Percentiles rank a stretch among this genome's conserved stretches.
Evolutionary conservation across 768 basidiomycete species (phyloP).

Genomic region (Termitomyces sp.): DNA sequence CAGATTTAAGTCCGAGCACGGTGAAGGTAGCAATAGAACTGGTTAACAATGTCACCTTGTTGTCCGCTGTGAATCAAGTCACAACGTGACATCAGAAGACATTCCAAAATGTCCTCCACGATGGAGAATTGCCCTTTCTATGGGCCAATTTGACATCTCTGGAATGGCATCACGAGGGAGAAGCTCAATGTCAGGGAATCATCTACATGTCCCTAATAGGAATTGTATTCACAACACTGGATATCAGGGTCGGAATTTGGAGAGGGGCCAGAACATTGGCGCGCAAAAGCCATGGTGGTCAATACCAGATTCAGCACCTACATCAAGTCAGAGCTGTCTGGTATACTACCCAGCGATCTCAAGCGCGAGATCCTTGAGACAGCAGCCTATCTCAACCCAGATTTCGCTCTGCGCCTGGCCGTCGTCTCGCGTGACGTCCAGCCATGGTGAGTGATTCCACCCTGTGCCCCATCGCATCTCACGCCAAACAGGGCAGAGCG

Average conservation of each 20-base stretch:
- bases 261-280: neutral
- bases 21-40: no score
- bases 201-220: no score
- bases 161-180: no score
- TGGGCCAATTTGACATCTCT: no score
- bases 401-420: constrained; percentile 11
- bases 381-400: constrained; percentile 7
- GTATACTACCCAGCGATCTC: constrained; percentile 12
- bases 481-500: constrained; percentile 13
- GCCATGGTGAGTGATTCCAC: constrained; percentile 7
- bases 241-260: neutral
- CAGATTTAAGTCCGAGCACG: no score
- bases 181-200: no score
- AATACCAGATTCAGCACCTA: constrained; percentile 11
- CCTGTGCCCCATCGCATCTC: neutral
- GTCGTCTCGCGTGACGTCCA: constrained; percentile 14
- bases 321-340: constrained; percentile 8
- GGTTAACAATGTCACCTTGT: no score
- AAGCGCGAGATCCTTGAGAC: constrained; percentile 17
- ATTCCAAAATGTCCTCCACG: no score
- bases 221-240: no score
- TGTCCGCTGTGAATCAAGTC: no score
- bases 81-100: no score
- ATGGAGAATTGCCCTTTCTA: no score
- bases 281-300: constrained; percentile 1